Base-by-base conservation (phyloP, 176 grass and related monocot genomes). In the Avena sativa region DNA sequence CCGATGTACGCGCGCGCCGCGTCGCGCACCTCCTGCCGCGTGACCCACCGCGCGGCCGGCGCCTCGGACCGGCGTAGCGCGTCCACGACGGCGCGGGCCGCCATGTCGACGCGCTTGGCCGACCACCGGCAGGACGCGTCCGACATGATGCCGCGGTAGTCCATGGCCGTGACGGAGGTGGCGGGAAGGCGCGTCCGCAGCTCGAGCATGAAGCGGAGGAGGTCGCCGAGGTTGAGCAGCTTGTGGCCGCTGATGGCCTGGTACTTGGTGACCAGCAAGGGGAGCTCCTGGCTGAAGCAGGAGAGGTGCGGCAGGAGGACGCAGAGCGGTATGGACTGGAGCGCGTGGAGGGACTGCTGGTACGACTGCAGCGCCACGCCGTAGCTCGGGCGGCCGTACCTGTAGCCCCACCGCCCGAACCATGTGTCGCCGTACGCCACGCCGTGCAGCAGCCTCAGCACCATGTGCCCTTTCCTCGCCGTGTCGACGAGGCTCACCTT, bases 151-250 rank as follows among this genome's bases (percentile, higher is more conserved):
- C 92, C 92, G 8, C 86, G 82, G 84, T 96, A 96, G 72, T 96
- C 93, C 88, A 94, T 86, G 3, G 90, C 91, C 3, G 86, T 81
- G 28, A 87, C 47, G 26, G 89, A 90, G 8, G 88, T 84, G 14
- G 79, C 87, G 0, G 93, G 93, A 3, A 96, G 92, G 38, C 87
- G 84, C 12, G 90, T 47, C 38, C 92, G 91, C 36, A 98, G 85
- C 74, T 96, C 90, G n/a, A 98, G 86, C 93, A 98, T 94, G 89
- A 98, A 96, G 28, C 89, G 90, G 85, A 96, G 84, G 73, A 98
- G 89, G 57, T 94, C 85, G 52, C 93, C 89, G 23, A 98, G 79
- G 32, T 69, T 94, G 17, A 89, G 71, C 32, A 96, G 71, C 79
- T 74, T 87, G 65, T 93, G 89, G 7, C 87, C 90, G 68, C 92